Evolutionary conservation across 1,284 basidiomycete species (phyloP).

Genomic region (Lignosus rhinocerotis): DNA sequence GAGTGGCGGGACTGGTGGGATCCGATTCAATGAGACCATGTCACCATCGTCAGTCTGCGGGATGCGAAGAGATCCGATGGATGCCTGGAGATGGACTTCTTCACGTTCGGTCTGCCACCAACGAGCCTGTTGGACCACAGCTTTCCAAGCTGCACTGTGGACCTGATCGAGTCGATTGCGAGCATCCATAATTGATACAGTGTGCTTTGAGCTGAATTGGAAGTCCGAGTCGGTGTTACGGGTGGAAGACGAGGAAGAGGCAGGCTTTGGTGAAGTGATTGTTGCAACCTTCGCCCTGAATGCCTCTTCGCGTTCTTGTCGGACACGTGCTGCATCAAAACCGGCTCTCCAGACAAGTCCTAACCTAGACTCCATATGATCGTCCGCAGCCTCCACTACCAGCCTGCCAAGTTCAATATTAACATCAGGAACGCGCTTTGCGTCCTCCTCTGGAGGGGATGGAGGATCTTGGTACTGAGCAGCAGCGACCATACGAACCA

Average conservation of each 20-base stretch:
- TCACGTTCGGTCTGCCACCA: conserved; percentile 22
- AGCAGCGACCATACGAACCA: conserved; percentile 48
- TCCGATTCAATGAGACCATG: conserved; percentile 38
- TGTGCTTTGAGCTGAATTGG: conserved; percentile 63
- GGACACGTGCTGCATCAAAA: conserved; percentile 70
- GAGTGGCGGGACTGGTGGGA: conserved; percentile 64
- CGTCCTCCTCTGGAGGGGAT: conserved; percentile 64
- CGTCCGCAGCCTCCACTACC: conserved; percentile 85
- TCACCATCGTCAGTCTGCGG: conserved; percentile 23
- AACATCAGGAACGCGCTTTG: conserved; percentile 73
- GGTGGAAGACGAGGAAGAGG: conserved; percentile 17
- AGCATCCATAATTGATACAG: conserved; percentile 74
- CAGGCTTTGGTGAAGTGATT: conserved; percentile 46
- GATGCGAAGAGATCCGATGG: conserved; percentile 14
- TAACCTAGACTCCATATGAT: conserved; percentile 82
- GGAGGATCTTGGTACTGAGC: conserved; percentile 51
- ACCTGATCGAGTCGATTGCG: conserved; percentile 70
- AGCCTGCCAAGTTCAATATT: conserved; percentile 61
- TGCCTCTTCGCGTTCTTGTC: conserved; percentile 78
- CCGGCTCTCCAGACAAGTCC: conserved; percentile 82
- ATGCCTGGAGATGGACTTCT: conserved; percentile 14
- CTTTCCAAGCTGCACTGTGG: conserved; percentile 79
- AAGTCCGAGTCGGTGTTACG: conserved; percentile 36
- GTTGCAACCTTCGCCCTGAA: conserved; percentile 79
- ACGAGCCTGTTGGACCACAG: conserved; percentile 24